Conservation (phyloP, 495 filamentous ascomycete genomes). For the Aspergillus haitiensis region DNA sequence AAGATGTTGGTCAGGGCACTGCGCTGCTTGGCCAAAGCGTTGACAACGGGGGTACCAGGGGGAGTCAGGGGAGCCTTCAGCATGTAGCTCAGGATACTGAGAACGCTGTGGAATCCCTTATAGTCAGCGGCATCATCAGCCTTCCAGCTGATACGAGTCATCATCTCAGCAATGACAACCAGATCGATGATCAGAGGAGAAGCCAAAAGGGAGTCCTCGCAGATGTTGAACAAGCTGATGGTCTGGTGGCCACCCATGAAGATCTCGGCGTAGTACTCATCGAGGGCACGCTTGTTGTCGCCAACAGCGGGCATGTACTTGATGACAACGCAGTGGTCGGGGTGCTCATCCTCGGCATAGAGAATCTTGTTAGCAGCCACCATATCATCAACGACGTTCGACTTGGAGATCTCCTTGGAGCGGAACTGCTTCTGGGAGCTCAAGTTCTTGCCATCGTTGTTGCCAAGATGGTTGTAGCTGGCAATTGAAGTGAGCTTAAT, state of each 20-base stretch:
- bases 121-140: conserved; percentile 66
- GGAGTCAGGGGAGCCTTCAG: conserved; percentile 97
- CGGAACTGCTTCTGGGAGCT: conserved; percentile 98
- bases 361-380: conserved; percentile 90
- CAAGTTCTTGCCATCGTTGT: conserved; percentile 98
- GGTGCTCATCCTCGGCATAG: conserved; percentile 85
- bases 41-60: conserved; percentile 93
- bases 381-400: conserved; percentile 99
- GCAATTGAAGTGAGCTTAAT: conserved; percentile 99
- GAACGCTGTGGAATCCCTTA: conserved; percentile 94
- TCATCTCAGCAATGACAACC: conserved; percentile 88
- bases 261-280: conserved; percentile 99
- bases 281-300: conserved; percentile 97
- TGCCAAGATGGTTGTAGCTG: conserved; percentile 98
- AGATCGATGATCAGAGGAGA: conserved; percentile 97
- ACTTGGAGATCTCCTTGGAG: conserved; percentile 99
- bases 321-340: conserved; percentile 88
- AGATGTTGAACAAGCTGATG: conserved; percentile 97
- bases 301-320: conserved; percentile 99
- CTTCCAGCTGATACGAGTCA: conserved; percentile 96
- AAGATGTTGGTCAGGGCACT: conserved; percentile 96
- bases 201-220: conserved; percentile 97
- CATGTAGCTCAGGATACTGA: conserved; percentile 99
- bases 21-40: conserved; percentile 95
- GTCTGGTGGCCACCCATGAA: conserved; percentile 99